Evolutionary conservation across 1,284 basidiomycete species (phyloP), one percentile per base, ranked within the genome.

Genomic region (Mycena citricolor): DNA sequence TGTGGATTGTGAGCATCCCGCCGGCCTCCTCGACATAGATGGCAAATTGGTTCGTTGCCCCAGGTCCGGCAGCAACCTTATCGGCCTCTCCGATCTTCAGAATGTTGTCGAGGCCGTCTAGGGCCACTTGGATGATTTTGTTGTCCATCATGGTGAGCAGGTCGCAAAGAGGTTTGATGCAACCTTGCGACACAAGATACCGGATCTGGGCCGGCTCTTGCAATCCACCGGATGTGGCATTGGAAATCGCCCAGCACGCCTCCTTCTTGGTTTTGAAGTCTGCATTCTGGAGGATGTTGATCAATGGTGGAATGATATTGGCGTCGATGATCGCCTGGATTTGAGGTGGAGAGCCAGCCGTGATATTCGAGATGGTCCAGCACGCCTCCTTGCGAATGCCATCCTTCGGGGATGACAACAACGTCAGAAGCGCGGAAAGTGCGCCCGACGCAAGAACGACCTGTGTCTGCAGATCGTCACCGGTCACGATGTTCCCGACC

Each of bases 231-330:
- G 93, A 97, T 26, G 97, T 99, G 8, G 97, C 97, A 67, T 99
- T 99, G 35, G 94, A 97, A 60, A 99, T 94, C 13, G 97, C 97
- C 97, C 97, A 99, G 74, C 94, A 99, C 4, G 97, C 97, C 68
- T 99, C 97, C 73, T 99, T 99, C 68, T 92, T 88, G 37, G 97
- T 98, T 76, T 98, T 98, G 79, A 98, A 98, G 70, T 99, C 97
- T 47, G 94, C 97, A 60, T 97, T 87, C 64, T 88, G 86, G 47
- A 99, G 86, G 58, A 99, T 97, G 73, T 97, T 95, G 76, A 99
- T 95, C 50, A 99, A 83, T 49, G 97, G 97, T 46, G 97, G 93
- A 52, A 99, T 87, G 61, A 99, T 94, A 71, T 89, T 89, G 42
- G 87, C 87, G 54, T 90, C 86, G 49, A 90, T 82, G 44, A 90